Evolutionary conservation across 2,329 filamentous ascomycete genomes (phyloP), one percentile per base, ranked within the genome.

Genomic region (Aspergillus candidus): DNA sequence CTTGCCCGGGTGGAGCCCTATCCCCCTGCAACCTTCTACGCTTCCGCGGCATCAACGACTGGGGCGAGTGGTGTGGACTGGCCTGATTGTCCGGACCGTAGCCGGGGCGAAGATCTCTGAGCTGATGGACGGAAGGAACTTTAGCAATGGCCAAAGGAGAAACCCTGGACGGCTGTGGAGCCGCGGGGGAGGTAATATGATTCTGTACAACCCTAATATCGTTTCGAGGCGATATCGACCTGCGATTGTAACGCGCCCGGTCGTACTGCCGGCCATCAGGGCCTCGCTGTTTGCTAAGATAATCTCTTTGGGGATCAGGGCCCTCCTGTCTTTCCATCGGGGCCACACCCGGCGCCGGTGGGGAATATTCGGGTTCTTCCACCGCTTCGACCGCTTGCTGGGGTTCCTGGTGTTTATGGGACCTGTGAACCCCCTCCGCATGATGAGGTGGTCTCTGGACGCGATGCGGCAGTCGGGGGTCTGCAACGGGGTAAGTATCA

Each of bases 111-210:
- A 60, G 70, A 66, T 54, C 77, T 70, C 68, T 83, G 60, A 51
- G 76, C 71, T 62, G 84, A 75, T 51, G 80, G 53, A 75, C 58
- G 39, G 69, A 63, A 48, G 74, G 68, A 41, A 70, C 65, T 59
- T 78, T 79, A 43, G 73, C 63, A 35, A 72, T 69, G 44, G 77
- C 73, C 48, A 81, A 65, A 37, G 77, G 76, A 18, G 78, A 79
- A 17, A 80, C 80, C 59, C 86, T 83, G 38, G 82, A 81, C 41
- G 87, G 85, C 58, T 87, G 86, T 18, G 87, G 86, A 40, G 86
- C 86, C 59, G 84, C 70, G 34, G 84, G 84, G 31, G 82, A 83
- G 40, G 82, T 78, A 56, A 90, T 83, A 61, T 89, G 84, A 54
- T 82, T 83, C 59, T 82, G 80, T 55, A 90, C 74, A 46, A 90